A percentile compares a stretch with the other conserved stretches of the same genome.
These are phyloP conservation scores for Pichia norvegensis DNA, from an alignment of 1,139 yeast genomes.

Conservation along the genomic window DNA sequence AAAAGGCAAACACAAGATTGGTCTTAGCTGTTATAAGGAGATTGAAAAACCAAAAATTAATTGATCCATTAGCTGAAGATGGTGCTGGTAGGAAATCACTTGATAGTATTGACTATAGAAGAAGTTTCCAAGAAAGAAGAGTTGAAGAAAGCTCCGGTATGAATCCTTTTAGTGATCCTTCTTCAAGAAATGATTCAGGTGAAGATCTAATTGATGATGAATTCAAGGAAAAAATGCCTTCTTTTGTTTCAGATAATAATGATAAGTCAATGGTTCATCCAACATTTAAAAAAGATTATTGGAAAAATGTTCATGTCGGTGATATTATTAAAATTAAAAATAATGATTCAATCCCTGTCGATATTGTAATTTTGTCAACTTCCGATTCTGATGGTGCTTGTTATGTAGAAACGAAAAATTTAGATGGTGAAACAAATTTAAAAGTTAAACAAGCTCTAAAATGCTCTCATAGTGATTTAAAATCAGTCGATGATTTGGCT, in stretches of 20 bases:
- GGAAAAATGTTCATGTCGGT: slow-evolving; percentile 90
- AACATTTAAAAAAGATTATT: slow-evolving; percentile 57
- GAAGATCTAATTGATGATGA: slow-evolving; percentile 11
- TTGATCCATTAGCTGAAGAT: slow-evolving; percentile 31
- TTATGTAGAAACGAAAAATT: slow-evolving; percentile 86
- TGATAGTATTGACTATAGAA: slow-evolving; percentile 28
- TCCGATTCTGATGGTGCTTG: slow-evolving; percentile 88
- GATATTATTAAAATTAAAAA: slow-evolving; percentile 77
- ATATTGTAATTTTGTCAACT: slow-evolving; percentile 67
- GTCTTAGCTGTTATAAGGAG: slow-evolving; percentile 24
- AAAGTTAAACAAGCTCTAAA: slow-evolving; percentile 71
- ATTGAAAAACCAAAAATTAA: slow-evolving; percentile 24
- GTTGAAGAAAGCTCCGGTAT: slow-evolving; percentile 14
- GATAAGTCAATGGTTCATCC: slow-evolving; percentile 18
- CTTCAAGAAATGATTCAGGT: slow-evolving; percentile 15
- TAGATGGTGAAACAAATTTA: slow-evolving; percentile 94
- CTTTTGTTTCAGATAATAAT: slow-evolving; percentile 22
- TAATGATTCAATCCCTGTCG: slow-evolving; percentile 93
- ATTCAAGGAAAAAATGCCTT: slow-evolving; percentile 16
- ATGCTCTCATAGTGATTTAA: slow-evolving; percentile 48
- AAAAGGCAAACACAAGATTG: slow-evolving; percentile 43
- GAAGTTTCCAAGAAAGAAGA: slow-evolving; percentile 21
- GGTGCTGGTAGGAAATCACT: slow-evolving; percentile 24
- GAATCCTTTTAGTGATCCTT: slow-evolving; percentile 22
- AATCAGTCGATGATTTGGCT: slow-evolving; percentile 50